These are phyloP conservation scores for Fusarium sp. DNA, from an alignment of 2,329 filamentous ascomycete species.

Conservation along the genomic window DNA sequence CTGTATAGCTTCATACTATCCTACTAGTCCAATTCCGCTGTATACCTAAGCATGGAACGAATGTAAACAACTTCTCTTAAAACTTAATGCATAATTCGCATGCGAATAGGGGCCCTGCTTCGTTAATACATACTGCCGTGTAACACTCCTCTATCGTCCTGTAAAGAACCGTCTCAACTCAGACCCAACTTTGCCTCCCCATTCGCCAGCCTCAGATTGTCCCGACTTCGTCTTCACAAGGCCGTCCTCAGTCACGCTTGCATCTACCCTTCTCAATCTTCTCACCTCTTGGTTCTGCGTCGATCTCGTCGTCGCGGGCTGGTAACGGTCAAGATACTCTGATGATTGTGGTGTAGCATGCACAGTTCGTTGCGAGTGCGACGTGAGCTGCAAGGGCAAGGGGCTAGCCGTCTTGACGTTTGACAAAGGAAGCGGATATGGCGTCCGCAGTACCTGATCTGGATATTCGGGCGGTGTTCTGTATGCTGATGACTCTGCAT, in stretches of 20 bases:
- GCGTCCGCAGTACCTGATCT: slow-evolving; percentile 24
- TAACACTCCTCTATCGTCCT: slow-evolving; percentile 23
- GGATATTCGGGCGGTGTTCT: slow-evolving; percentile 48
- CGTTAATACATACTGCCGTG: neutral
- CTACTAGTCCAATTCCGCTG: neutral
- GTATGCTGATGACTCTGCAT: slow-evolving; percentile 45
- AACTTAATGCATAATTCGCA: neutral
- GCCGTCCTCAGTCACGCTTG: slow-evolving; percentile 22
- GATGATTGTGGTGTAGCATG: slow-evolving; percentile 44
- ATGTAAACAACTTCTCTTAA: neutral
- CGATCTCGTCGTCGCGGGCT: slow-evolving; percentile 32
- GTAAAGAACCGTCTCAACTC: slow-evolving; percentile 44
- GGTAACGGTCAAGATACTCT: slow-evolving; percentile 52
- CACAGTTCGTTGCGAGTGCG: slow-evolving; percentile 23
- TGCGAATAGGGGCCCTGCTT: neutral
- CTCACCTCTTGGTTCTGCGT: slow-evolving; percentile 11
- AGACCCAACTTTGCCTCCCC: slow-evolving; percentile 37
- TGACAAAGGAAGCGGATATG: slow-evolving; percentile 33
- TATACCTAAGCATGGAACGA: neutral
- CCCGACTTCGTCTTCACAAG: slow-evolving; percentile 1
- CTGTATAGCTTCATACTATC: neutral
- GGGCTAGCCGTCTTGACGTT: slow-evolving; percentile 25
- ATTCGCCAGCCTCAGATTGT: slow-evolving; percentile 20
- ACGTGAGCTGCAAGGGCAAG: slow-evolving; percentile 31
- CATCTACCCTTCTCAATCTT: slow-evolving; percentile 18